These are phyloP conservation scores for Amauroascus verrucosus DNA, from an alignment of 2,329 filamentous ascomycete genomes.

Conservation along the genomic window DNA sequence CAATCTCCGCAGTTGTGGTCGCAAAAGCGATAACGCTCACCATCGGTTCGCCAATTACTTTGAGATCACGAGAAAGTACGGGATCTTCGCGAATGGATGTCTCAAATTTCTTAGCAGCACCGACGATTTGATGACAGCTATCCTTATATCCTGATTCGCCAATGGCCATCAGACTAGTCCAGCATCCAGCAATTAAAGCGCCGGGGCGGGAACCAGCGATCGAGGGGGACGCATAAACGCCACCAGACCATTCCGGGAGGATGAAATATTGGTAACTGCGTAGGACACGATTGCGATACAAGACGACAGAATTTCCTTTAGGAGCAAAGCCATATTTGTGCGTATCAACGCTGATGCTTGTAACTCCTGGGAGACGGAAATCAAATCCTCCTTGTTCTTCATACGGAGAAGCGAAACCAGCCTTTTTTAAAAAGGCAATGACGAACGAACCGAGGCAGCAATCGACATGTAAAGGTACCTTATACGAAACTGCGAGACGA, in stretches of 20 bases:
- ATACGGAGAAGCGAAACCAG: slow-evolving; percentile 59
- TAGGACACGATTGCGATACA: slow-evolving; percentile 72
- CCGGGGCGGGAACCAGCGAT: slow-evolving; percentile 88
- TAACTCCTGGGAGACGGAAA: slow-evolving; percentile 87
- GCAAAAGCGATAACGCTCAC: slow-evolving; percentile 86
- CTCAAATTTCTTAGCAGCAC: slow-evolving; percentile 71
- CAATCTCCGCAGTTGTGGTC: slow-evolving; percentile 56
- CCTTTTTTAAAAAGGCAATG: slow-evolving; percentile 79
- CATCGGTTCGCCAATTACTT: slow-evolving; percentile 71
- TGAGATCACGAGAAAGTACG: slow-evolving; percentile 59
- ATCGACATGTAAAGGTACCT: slow-evolving; percentile 86
- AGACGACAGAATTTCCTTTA: slow-evolving; percentile 87
- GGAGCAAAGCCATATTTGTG: slow-evolving; percentile 99
- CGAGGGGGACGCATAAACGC: slow-evolving; percentile 87
- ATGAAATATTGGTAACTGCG: slow-evolving; percentile 95
- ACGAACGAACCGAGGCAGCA: slow-evolving; percentile 96
- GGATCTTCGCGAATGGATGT: slow-evolving; percentile 61
- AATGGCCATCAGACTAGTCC: slow-evolving; percentile 80
- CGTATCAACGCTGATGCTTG: slow-evolving; percentile 90
- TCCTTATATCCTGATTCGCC: slow-evolving; percentile 82
- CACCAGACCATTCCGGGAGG: slow-evolving; percentile 85
- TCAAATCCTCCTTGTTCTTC: slow-evolving; percentile 73
- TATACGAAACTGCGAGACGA: slow-evolving; percentile 65
- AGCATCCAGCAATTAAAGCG: slow-evolving; percentile 89
- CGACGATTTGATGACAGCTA: slow-evolving; percentile 79